A percentile compares a stretch with the other conserved stretches of the same genome.
Conservation (phyloP, 208 protist genomes). For the Trypanosomatidae sp. region DNA sequence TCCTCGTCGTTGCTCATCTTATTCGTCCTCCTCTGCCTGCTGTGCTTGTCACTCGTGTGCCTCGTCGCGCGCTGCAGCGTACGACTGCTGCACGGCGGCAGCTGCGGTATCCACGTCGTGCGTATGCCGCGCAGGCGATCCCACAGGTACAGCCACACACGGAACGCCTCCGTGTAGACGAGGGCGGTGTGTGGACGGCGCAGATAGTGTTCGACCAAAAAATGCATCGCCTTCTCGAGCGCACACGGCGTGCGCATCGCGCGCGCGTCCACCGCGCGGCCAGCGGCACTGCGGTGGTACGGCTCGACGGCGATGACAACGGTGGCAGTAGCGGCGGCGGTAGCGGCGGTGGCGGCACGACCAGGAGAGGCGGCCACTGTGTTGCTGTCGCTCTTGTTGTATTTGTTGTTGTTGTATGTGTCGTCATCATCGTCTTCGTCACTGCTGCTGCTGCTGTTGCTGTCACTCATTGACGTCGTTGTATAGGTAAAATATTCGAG, state of each 20-base stretch:
- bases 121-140: slow-evolving; percentile 69
- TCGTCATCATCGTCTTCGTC: too few species aligned
- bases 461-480: too few species aligned
- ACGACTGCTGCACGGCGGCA: slow-evolving; percentile 14
- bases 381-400: too few species aligned
- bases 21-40: too few species aligned
- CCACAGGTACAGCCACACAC: slow-evolving; percentile 76
- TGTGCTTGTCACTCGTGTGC: too few species aligned
- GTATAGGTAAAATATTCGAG: too few species aligned
- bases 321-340: too few species aligned
- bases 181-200: slow-evolving; percentile 45
- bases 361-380: too few species aligned
- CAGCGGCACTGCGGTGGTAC: slow-evolving; percentile 57
- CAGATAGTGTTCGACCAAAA: slow-evolving; percentile 73
- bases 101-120: slow-evolving; percentile 61
- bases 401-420: too few species aligned
- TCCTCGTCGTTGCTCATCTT: too few species aligned
- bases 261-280: slow-evolving; percentile 28
- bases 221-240: slow-evolving; percentile 80
- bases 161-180: slow-evolving; percentile 42
- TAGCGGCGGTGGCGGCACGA: too few species aligned
- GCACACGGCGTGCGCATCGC: slow-evolving; percentile 42
- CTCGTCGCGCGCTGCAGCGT: not conserved
- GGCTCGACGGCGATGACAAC: slow-evolving; percentile 20
- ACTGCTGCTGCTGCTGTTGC: too few species aligned